Conservation (phyloP, 495 filamentous ascomycete genomes). For the Venustampulla echinocandica region DNA sequence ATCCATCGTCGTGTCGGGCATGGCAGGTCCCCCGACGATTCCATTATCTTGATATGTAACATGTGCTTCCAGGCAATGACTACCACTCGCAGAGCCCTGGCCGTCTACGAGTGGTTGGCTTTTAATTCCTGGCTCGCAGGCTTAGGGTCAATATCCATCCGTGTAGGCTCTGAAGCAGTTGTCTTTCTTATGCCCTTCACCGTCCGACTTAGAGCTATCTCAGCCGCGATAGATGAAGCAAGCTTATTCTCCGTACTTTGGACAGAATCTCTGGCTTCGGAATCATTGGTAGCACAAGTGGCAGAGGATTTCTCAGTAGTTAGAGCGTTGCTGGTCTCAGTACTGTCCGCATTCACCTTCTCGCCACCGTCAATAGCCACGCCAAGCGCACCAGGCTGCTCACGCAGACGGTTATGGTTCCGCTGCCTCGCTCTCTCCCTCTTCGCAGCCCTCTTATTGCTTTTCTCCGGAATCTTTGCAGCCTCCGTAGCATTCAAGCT, state of each 20-base stretch:
- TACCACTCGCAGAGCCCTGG: constrained; percentile 31
- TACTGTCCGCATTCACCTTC: neutral
- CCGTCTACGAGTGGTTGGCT: constrained; percentile 26
- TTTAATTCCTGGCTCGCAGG: constrained; percentile 17
- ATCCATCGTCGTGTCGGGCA: no score
- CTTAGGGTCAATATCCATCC: constrained; percentile 3
- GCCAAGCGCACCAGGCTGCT: neutral
- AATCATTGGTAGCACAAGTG: no score
- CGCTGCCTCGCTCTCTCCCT: constrained; percentile 9
- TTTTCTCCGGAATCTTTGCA: neutral
- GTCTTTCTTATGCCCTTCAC: constrained; percentile 1
- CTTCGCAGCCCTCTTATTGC: neutral
- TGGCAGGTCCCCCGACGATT: no score
- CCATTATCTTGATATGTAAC: no score
- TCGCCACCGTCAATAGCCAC: neutral
- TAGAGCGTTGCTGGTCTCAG: neutral
- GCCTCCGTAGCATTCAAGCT: neutral
- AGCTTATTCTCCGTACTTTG: no score
- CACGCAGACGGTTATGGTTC: constrained; percentile 10
- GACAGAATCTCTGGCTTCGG: no score
- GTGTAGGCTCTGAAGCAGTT: neutral
- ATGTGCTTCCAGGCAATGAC: constrained; percentile 19
- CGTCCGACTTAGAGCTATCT: neutral
- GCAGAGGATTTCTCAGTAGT: no score
- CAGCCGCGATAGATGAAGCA: neutral